A percentile compares a stretch with the other conserved stretches of the same genome.
These are phyloP conservation scores for Globisporangium nunn DNA, from an alignment of 352 stramenopile species.

Conservation along the genomic window DNA sequence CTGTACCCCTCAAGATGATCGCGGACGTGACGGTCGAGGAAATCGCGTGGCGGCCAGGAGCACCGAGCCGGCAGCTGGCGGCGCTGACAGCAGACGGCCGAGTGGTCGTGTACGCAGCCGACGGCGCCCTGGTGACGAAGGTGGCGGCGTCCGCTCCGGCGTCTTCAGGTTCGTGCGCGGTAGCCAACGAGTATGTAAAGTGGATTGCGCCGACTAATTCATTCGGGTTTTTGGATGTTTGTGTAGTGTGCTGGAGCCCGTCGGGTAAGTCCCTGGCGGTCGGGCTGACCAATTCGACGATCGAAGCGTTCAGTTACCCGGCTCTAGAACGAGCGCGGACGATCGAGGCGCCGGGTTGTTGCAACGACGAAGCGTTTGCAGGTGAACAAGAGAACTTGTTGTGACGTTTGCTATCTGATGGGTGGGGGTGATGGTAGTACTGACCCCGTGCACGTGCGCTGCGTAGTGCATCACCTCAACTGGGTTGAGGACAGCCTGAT, in stretches of 20 bases:
- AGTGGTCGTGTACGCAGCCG: slow-evolving; percentile 25
- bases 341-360: slow-evolving; percentile 34
- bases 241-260: slow-evolving; percentile 41
- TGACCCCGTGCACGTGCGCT: not conserved
- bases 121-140: not conserved
- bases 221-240: too few species aligned
- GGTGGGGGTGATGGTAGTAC: not conserved
- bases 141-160: slow-evolving; percentile 12
- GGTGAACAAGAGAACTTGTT: slow-evolving; percentile 10
- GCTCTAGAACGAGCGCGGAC: slow-evolving; percentile 24
- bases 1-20: slow-evolving; percentile 32
- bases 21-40: slow-evolving; percentile 31
- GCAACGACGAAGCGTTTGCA: slow-evolving; percentile 22
- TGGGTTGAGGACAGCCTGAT: slow-evolving; percentile 67
- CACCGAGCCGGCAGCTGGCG: slow-evolving; percentile 19
- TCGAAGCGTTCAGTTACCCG: slow-evolving; percentile 25
- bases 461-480: slow-evolving; percentile 51
- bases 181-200: not conserved
- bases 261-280: slow-evolving; percentile 36
- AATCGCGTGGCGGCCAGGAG: slow-evolving; percentile 36
- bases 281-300: slow-evolving; percentile 23
- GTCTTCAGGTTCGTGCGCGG: slow-evolving; percentile 18
- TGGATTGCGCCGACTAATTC: not conserved
- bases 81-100: slow-evolving; percentile 36
- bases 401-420: not conserved